Evolutionary conservation across 768 basidiomycete species (phyloP).

Genomic region (Clitopilus passeckerianus): DNA sequence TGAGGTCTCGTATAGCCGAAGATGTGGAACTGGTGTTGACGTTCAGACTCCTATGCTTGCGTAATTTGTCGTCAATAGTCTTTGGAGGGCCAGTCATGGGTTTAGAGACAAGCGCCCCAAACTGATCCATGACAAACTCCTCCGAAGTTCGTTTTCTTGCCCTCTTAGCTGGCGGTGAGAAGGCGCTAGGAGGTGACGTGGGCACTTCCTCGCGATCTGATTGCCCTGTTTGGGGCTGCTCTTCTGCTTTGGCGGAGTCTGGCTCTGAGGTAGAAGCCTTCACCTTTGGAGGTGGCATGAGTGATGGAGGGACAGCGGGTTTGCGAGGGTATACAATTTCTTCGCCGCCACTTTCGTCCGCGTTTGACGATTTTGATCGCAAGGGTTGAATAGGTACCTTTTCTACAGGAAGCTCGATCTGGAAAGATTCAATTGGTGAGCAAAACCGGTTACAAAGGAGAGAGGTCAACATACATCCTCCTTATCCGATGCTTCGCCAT

Average conservation of each 20-base stretch:
- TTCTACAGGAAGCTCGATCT: slow-evolving; percentile 35
- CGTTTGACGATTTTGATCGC: slow-evolving; percentile 58
- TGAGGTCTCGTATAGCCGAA: slow-evolving; percentile 31
- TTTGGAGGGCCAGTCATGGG: slow-evolving; percentile 29
- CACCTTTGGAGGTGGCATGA: slow-evolving; percentile 23
- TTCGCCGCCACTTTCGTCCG: slow-evolving; percentile 86
- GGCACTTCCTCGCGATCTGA: neutral
- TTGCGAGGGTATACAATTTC: slow-evolving; percentile 86
- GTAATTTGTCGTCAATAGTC: slow-evolving; percentile 47
- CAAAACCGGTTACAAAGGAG: slow-evolving; percentile 1
- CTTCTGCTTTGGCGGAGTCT: slow-evolving; percentile 1
- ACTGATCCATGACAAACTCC: slow-evolving; percentile 77
- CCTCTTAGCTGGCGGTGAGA: slow-evolving; percentile 44
- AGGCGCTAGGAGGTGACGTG: slow-evolving; percentile 61
- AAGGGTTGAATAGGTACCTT: slow-evolving; percentile 43
- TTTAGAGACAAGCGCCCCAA: slow-evolving; percentile 56
- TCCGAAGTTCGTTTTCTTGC: slow-evolving; percentile 76
- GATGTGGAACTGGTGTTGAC: slow-evolving; percentile 36
- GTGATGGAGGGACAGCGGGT: slow-evolving; percentile 21
- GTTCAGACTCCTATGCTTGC: slow-evolving; percentile 73
- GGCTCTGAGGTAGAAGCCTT: slow-evolving; percentile 17
- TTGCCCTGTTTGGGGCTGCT: slow-evolving; percentile 10
- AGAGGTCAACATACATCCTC: slow-evolving; percentile 50
- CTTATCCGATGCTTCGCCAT: slow-evolving; percentile 69
- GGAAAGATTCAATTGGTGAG: slow-evolving; percentile 1